Conservation (phyloP, 2,329 filamentous ascomycete genomes). For the Fonsecaea erecta region DNA sequence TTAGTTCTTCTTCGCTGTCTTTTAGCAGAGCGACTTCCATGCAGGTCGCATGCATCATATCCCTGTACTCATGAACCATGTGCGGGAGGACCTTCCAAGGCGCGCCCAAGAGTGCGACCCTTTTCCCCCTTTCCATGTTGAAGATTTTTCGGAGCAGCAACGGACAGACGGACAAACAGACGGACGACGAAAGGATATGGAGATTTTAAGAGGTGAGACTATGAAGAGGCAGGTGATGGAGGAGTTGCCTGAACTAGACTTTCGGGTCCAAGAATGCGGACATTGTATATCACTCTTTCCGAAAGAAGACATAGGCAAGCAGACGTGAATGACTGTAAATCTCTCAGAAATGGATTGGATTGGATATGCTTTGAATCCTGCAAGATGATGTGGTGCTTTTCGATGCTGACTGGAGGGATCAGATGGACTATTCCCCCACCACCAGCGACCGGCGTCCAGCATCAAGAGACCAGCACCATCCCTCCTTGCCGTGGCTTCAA, state of each 20-base stretch:
- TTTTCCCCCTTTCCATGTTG: slow-evolving; percentile 11
- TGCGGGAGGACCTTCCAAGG: slow-evolving; percentile 11
- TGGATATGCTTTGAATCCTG: not conserved
- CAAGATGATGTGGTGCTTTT: not conserved
- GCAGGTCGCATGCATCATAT: slow-evolving; percentile 11
- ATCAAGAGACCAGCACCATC: too few relatives aligned
- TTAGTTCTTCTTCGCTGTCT: slow-evolving; percentile 10
- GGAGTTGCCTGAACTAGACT: slow-evolving; percentile 16
- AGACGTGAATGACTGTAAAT: slow-evolving; percentile 15
- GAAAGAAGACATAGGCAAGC: slow-evolving; percentile 19
- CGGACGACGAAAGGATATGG: not conserved
- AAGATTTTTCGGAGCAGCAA: not conserved
- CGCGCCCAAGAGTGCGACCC: slow-evolving; percentile 6
- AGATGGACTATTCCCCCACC: too few relatives aligned
- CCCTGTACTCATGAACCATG: slow-evolving; percentile 14
- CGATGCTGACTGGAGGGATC: not conserved
- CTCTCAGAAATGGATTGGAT: slow-evolving; percentile 5
- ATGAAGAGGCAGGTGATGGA: slow-evolving; percentile 5
- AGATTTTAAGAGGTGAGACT: slow-evolving; percentile 6
- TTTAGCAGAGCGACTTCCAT: slow-evolving; percentile 8
- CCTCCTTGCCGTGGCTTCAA: not conserved
- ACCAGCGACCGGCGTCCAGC: too few relatives aligned
- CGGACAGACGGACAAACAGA: not conserved
- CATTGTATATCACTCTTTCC: slow-evolving; percentile 18
- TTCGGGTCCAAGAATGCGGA: slow-evolving; percentile 11